Evolutionary conservation across 139 green algal genomes (phyloP), one percentile per base, ranked within the genome.

Genomic region (Volvox reticuliferus): DNA sequence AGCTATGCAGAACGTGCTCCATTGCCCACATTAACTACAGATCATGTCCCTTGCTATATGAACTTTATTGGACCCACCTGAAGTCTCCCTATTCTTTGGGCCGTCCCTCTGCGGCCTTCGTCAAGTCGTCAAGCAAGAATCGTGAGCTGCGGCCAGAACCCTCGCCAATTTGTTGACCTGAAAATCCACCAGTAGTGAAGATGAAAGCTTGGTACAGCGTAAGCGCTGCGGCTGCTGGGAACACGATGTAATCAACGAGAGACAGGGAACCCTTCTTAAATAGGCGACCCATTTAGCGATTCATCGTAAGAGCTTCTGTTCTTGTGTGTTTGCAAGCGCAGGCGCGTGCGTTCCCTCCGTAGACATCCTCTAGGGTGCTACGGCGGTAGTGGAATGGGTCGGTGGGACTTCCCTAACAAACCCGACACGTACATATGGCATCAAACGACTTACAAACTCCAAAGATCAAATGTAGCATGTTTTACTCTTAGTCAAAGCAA

Each of bases 81-180:
- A 79, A 30, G 9, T 21, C 16, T 26, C 28, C 21, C 36, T 79
- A 79, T 36, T 88, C 30, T 36, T 81, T 89, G 24, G 32, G 33
- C 6, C 37, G 21, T 24, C 68, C 68, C 12, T 67, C 65, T 33
- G 62, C 19, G 6, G 82, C 9, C 16, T 26, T 37, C 69, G 83
- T 90, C 50, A 90, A 24, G 73, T 90, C 86, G 86, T 90, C 86
- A n/a, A 90, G 20, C 50, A 90, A 37, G 50, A 90, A 90, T 14
- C 86, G 69, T 0, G 85, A 37, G 26, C 35, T 37, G 6, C 32
- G 33, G 0, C 71, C 50, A 18, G 37, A 22, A 9, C 26, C 32
- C 0, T 75, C 71, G 5, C 19, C 20, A 22, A 19, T 24, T 18
- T 44, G 17, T 9, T 65, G 18, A 44, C 32, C 44, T 6, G 82